A percentile compares a stretch with the other conserved stretches of the same genome.
Conservation (phyloP, 306 rosid species). For the Ochetophila trinervis region DNA sequence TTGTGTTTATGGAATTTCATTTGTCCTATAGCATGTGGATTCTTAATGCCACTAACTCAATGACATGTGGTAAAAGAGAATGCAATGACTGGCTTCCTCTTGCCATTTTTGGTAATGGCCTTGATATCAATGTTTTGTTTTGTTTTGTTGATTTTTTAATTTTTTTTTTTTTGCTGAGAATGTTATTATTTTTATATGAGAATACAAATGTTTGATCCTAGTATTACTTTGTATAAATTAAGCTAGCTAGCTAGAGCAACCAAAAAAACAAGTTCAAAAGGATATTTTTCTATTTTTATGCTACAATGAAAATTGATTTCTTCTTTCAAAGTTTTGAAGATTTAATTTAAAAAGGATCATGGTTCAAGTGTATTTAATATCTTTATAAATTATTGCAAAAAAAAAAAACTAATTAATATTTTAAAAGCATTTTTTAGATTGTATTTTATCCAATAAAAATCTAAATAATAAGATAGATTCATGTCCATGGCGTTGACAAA, state of each 20-base stretch:
- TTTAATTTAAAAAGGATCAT: too few relatives aligned
- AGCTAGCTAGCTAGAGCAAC: background rate
- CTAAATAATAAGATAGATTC: too few relatives aligned
- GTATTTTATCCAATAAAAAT: too few relatives aligned
- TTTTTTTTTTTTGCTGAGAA: too few relatives aligned
- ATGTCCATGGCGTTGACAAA: background rate
- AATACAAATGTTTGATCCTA: background rate
- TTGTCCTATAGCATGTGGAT: conserved; percentile 7
- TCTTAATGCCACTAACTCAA: background rate
- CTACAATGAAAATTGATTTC: too few relatives aligned
- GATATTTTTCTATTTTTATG: background rate
- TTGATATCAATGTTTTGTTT: background rate
- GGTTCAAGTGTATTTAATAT: too few relatives aligned
- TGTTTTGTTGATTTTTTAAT: too few relatives aligned
- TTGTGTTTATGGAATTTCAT: conserved; percentile 8
- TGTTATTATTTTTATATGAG: too few relatives aligned
- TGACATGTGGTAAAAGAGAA: conserved; percentile 11
- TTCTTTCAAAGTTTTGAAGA: too few relatives aligned
- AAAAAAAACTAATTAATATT: too few relatives aligned
- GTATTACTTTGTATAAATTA: background rate
- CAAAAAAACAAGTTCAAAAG: background rate
- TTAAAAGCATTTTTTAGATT: too few relatives aligned
- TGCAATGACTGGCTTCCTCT: background rate
- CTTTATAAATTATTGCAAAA: too few relatives aligned
- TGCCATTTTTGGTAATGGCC: background rate